These are phyloP conservation scores for Pseudocercospora ulei DNA, from an alignment of 2,329 filamentous ascomycete genomes.

Conservation along the genomic window DNA sequence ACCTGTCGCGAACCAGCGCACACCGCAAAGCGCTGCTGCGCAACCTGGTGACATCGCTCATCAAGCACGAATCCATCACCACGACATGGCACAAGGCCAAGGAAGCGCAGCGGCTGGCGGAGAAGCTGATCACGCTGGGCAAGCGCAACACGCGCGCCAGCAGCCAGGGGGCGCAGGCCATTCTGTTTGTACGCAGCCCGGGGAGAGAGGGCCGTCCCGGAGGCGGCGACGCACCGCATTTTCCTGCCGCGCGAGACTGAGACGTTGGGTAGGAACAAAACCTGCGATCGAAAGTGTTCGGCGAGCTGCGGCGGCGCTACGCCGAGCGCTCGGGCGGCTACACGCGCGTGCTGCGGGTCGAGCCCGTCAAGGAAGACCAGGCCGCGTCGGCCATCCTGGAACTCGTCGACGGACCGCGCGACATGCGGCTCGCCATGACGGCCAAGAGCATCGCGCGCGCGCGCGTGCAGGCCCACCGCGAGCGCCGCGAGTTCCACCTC, in stretches of 20 bases:
- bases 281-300: constrained; percentile 91
- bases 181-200: constrained; percentile 76
- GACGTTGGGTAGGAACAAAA: too few relatives aligned
- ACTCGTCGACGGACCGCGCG: constrained; percentile 84
- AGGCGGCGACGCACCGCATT: too few relatives aligned
- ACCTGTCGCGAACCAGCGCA: constrained; percentile 72
- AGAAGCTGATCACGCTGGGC: constrained; percentile 86
- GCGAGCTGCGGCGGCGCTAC: constrained; percentile 71
- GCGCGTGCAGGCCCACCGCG: constrained; percentile 18
- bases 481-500: constrained; percentile 47
- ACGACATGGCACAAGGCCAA: constrained; percentile 97
- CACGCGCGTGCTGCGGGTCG: constrained; percentile 85
- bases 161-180: constrained; percentile 61
- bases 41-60: constrained; percentile 89
- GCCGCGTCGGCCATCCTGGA: constrained; percentile 84
- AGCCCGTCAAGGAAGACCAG: constrained; percentile 80
- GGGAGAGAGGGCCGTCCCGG: too few relatives aligned
- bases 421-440: constrained; percentile 90
- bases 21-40: constrained; percentile 88
- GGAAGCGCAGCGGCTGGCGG: constrained; percentile 84
- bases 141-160: constrained; percentile 86
- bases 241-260: too few relatives aligned
- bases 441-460: constrained; percentile 65
- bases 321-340: constrained; percentile 73
- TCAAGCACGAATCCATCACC: constrained; percentile 84